phyloP scores from a whole-genome alignment of 2,329 filamentous ascomycete genomes.

The Fusarium multiceps region DNA sequence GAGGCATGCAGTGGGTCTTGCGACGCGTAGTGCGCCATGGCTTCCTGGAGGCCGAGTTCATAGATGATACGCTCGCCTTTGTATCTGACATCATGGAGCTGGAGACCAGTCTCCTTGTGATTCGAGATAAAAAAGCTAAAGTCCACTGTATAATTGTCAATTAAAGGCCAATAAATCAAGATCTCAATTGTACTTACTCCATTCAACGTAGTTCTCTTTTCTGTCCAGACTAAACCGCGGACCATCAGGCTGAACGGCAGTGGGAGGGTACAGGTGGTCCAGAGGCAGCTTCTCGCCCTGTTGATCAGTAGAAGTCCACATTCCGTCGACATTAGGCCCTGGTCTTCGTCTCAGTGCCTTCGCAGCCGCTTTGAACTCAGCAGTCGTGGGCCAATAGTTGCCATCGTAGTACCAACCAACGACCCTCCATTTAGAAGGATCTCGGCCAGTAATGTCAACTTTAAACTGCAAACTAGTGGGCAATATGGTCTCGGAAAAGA shows the following conservation, averaged over 20 bases:
- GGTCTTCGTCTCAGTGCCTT: background rate
- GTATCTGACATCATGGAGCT: conserved; percentile 63
- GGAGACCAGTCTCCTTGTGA: conserved; percentile 59
- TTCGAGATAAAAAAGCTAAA: conserved; percentile 63
- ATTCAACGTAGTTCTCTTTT: conserved; percentile 28
- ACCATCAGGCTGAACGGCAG: conserved; percentile 21
- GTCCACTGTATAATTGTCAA: conserved; percentile 51
- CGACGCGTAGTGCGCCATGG: conserved; percentile 63
- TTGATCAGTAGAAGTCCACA: conserved; percentile 25
- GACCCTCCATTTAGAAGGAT: conserved; percentile 62
- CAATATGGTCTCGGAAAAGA: conserved; percentile 57
- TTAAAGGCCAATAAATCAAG: fast-evolving
- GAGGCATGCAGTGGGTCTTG: conserved; percentile 60
- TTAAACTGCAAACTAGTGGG: conserved; percentile 59
- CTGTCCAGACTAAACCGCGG: conserved; percentile 21
- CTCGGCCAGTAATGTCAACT: conserved; percentile 61
- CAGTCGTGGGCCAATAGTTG: conserved; percentile 63
- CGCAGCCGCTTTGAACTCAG: conserved; percentile 35
- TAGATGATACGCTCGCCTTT: conserved; percentile 67
- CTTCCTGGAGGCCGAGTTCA: conserved; percentile 66
- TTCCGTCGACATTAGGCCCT: conserved; percentile 20
- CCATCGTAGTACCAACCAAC: conserved; percentile 66
- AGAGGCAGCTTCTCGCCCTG: conserved; percentile 4
- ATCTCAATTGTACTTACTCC: conserved; percentile 11
- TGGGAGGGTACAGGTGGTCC: conserved; percentile 12